These are phyloP conservation scores for Penicillium sclerotiorum DNA, from an alignment of 2,329 filamentous ascomycete species.

Conservation along the genomic window DNA sequence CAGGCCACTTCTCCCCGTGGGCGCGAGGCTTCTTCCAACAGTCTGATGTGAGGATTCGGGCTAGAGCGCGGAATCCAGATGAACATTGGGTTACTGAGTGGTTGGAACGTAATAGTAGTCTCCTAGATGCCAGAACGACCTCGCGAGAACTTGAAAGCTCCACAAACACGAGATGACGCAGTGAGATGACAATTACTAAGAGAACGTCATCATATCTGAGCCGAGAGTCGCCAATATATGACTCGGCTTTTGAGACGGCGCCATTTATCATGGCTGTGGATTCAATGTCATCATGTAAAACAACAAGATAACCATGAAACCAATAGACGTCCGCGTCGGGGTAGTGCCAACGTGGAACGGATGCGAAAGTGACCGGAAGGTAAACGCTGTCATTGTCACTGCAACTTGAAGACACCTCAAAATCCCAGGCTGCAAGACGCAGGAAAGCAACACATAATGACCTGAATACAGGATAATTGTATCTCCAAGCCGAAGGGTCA, in stretches of 20 bases:
- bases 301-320: slow-evolving; percentile 23
- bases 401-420: slow-evolving; percentile 25
- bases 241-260: slow-evolving; percentile 14
- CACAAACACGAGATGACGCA: slow-evolving; percentile 23
- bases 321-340: slow-evolving; percentile 15
- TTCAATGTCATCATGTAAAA: slow-evolving; percentile 18
- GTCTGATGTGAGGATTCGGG: slow-evolving; percentile 23
- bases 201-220: neutral
- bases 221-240: slow-evolving; percentile 5
- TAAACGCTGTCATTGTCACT: slow-evolving; percentile 12
- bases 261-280: slow-evolving; percentile 9
- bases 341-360: slow-evolving; percentile 13
- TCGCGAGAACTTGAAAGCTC: slow-evolving; percentile 20
- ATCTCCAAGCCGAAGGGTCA: slow-evolving; percentile 26
- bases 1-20: slow-evolving; percentile 18
- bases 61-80: slow-evolving; percentile 27
- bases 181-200: slow-evolving; percentile 27
- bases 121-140: slow-evolving; percentile 9
- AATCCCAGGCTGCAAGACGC: slow-evolving; percentile 27
- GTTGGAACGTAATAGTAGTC: slow-evolving; percentile 20
- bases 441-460: slow-evolving; percentile 21
- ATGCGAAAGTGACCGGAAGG: slow-evolving; percentile 17
- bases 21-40: slow-evolving; percentile 23
- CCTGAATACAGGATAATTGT: slow-evolving; percentile 20
- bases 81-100: slow-evolving; percentile 26